Base-by-base conservation (phyloP, 2,329 filamentous ascomycete genomes). In the Neonectria punicea region DNA sequence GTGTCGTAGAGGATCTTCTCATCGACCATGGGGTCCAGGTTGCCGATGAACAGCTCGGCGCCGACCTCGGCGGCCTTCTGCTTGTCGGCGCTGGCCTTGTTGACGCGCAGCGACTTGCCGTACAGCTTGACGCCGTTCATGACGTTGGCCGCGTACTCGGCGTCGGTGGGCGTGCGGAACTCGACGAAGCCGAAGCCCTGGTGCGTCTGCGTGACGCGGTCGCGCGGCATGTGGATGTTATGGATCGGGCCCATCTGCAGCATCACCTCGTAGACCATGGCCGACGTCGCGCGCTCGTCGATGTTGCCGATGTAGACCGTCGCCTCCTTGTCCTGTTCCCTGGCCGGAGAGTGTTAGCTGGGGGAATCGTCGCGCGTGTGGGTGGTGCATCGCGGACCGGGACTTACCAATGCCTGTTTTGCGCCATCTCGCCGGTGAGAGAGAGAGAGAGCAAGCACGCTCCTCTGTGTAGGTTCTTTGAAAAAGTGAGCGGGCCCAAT, bases 131-230 rank as follows among this genome's bases (percentile, higher is more conserved):
- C 91, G 77, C 95, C 93, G 82, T 98, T 98, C 92, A 98, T 97
- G 72, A 98, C 93, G 77, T 95, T 92, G 73, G 94, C 92, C 22
- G 96, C 95, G 83, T 99, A 99, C 79, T 98, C 96, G 74, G 96
- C 96, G 80, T 98, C 96, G 76, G 94, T 90, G 78, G 97, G 94
- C 72, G 92, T 94, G 77, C 94, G 95, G 80, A 98, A 99, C 81
- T 99, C 96, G 80, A 99, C 96, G 81, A 99, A 99, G 74, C 96
- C 96, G 85, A 98, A 99, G 73, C 96, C 96, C 82, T 98, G 96
- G 80, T 99, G 96, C 62, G 91, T 92, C 77, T 98, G 94, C 51
- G 96, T 98, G 73, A 99, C 96, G 79, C 96, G 93, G 81, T 99
- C 96, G 85, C 98, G 97, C 61, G 96, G 96, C 77, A 99, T 90